Evolutionary conservation across 306 rosid genomes (phyloP), one percentile per base, ranked within the genome.

Genomic region (Vigna trinervia): DNA sequence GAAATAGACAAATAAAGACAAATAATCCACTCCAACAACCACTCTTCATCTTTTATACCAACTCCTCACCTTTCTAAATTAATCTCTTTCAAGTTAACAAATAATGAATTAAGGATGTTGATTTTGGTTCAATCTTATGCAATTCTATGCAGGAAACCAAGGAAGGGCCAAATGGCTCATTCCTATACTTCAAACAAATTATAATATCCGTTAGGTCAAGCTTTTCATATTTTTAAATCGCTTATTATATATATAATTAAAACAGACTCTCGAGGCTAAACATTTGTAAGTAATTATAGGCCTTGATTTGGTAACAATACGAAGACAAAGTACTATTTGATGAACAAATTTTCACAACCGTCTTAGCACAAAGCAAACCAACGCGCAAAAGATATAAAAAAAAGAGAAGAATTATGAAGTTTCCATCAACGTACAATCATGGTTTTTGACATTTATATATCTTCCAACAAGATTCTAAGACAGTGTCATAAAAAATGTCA

Each of bases 401-500:
- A n/a, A 22, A 73, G 65, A 34, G 78, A 17, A 32, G 17, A 62
- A 77, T 48, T 48, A 69, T 57, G 47, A 81, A 68, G 43, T 69
- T 69, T 3, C 41, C 3, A 63, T 36, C 12, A 4, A 64, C 10
- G 4, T 38, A 15, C 5, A 62, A 62, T 32, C 6, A 62, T 62
- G 0, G 39, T 8, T 62, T 34, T 62, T 7, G 6, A 14, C 5
- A 65, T 41, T 19, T 67, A 67, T 67, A 23, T 68, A 46, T 13
- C 7, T 2, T 1, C 3, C 36, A 60, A 4, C 4, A 32, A 52
- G 63, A 26, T 69, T 28, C 11, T 45, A 57, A 63, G 80, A 76
- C 64, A 57, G 65, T 73, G 83, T 74, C 84, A 19, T 75, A 38
- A 13, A 64, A 72, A 65, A 71, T 69, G 83, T 72, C 85, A 86